Evolutionary conservation across 2,329 filamentous ascomycete genomes (phyloP), one percentile per base, ranked within the genome.

Genomic region (Emergomyces africanus): DNA sequence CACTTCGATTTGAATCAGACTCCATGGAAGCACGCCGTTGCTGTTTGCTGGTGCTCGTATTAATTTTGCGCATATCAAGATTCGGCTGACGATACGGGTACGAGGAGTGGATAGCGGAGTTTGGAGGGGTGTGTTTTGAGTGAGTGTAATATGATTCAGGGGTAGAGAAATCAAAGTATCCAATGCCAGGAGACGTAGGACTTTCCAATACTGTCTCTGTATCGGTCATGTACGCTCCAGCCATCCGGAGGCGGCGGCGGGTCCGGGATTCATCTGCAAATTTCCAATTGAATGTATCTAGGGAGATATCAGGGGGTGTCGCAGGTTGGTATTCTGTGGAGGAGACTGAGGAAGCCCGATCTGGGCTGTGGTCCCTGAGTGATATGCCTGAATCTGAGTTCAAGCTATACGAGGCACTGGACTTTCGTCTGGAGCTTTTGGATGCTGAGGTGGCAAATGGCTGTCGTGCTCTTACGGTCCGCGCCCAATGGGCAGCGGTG

Each of bases 341-440:
- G 25, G 62, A 64, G 15, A 67, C 60, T 6, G 71, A 70, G 28
- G 71, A 73, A 6, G 67, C 65, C 48, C 67, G 68, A 55, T 67
- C 71, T 18, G 67, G 69, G 50, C 66, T 69, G 54, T 64, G 66
- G 28, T 68, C 70, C 30, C 67, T 64, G 58, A 71, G 65, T 10
- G 69, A 72, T 56, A 70, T 66, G 1, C 71, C 70, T 1, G 70
- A 71, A 48, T 72, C 70, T 0, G 70, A 72, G 51, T 70, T 65
- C 42, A 67, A 62, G 57, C 67, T 69, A 51, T 64, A 64, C 28
- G 63, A 57, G 15, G 61, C 57, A 37, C 61, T 66, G 20, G 64
- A 60, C 55, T 66, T 60, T 48, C 61, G 59, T 54, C 61, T 58
- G 28, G 57, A 57, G 35, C 59, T 61, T 15, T 64, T 61, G 18